Evolutionary conservation across 2,329 filamentous ascomycete genomes (phyloP).

Genomic region (Penicillium sp.): DNA sequence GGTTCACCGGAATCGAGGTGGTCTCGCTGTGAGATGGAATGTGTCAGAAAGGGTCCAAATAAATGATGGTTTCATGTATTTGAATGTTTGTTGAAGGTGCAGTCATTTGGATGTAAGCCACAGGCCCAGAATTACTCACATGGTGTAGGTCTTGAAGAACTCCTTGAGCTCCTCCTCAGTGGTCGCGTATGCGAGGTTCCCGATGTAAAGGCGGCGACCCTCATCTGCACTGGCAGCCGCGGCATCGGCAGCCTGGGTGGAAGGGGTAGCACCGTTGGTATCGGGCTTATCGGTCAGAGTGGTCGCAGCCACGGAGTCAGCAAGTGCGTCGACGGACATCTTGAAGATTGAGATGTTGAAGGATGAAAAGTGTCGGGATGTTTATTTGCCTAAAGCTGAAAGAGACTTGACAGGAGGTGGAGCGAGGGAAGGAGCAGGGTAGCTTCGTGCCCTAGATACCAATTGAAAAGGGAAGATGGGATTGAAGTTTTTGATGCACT

Average conservation of each 20-base stretch:
- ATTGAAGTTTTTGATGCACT: slow-evolving; percentile 21
- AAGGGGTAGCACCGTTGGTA: slow-evolving; percentile 59
- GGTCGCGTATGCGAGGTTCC: slow-evolving; percentile 99
- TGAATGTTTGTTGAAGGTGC: background rate
- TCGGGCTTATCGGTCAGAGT: slow-evolving; percentile 55
- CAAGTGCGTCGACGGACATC: slow-evolving; percentile 83
- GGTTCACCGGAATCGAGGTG: slow-evolving; percentile 98
- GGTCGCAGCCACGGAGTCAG: slow-evolving; percentile 65
- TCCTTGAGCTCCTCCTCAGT: slow-evolving; percentile 99
- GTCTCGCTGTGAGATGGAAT: slow-evolving; percentile 68
- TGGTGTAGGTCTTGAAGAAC: slow-evolving; percentile 99
- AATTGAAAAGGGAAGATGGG: slow-evolving; percentile 25
- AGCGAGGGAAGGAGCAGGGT: slow-evolving; percentile 58
- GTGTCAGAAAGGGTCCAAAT: slow-evolving; percentile 35
- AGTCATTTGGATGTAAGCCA: background rate
- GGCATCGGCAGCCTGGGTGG: slow-evolving; percentile 73
- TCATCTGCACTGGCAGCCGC: slow-evolving; percentile 96
- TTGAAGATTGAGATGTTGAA: slow-evolving; percentile 44
- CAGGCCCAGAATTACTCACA: slow-evolving; percentile 64
- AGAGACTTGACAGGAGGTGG: slow-evolving; percentile 60
- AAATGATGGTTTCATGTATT: background rate
- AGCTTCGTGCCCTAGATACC: slow-evolving; percentile 84
- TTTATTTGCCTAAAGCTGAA: slow-evolving; percentile 19
- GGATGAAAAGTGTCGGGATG: slow-evolving; percentile 34
- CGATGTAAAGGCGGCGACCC: slow-evolving; percentile 98